These are phyloP conservation scores for Allium cepa DNA, from an alignment of 106 monocot species.

Conservation along the genomic window DNA sequence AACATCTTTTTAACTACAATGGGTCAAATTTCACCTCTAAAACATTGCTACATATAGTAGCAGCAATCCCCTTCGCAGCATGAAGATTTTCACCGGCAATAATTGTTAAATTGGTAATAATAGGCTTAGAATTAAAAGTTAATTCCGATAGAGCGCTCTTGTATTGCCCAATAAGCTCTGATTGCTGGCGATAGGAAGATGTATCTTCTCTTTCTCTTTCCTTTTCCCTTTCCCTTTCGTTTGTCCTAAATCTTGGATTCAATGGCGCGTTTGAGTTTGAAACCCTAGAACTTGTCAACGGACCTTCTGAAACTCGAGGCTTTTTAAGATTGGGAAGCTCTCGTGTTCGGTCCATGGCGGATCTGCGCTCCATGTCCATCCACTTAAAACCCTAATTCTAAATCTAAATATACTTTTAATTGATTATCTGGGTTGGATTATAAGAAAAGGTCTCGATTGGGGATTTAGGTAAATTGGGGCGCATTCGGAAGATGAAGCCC, in stretches of 20 bases:
- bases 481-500: conserved; percentile 1
- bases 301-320: background rate
- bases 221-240: conserved; percentile 1
- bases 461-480: background rate
- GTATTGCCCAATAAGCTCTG: conserved; percentile 32
- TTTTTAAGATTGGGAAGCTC: conserved; percentile 1
- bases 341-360: background rate
- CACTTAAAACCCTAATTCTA: conserved; percentile 2
- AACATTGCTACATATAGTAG: conserved; percentile 70
- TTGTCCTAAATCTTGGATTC: conserved; percentile 7
- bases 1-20: background rate
- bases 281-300: background rate
- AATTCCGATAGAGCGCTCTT: conserved; percentile 83
- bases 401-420: background rate
- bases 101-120: conserved; percentile 95
- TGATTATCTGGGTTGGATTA: background rate
- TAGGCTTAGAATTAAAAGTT: conserved; percentile 97
- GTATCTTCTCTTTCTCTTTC: conserved; percentile 1
- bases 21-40: conserved; percentile 55
- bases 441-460: background rate
- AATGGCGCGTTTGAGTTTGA: background rate
- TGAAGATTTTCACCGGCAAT: conserved; percentile 92
- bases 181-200: conserved; percentile 6
- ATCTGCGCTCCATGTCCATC: conserved; percentile 5
- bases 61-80: conserved; percentile 71